These are phyloP conservation scores for Entophlyctis luteolus DNA, from an alignment of 192 early-diverging fungal species.

Conservation along the genomic window DNA sequence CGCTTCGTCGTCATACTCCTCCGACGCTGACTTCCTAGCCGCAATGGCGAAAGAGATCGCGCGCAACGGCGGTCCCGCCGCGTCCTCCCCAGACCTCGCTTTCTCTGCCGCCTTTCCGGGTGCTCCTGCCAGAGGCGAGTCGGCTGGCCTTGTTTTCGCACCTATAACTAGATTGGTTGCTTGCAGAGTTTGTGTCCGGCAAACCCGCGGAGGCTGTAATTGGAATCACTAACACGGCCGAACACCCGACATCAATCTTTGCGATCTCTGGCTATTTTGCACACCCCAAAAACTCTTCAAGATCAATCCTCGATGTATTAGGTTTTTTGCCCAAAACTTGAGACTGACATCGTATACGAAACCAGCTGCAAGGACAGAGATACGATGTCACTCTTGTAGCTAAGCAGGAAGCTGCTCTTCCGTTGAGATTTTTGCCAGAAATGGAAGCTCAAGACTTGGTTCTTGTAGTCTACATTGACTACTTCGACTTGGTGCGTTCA, in stretches of 20 bases:
- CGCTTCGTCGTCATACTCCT: not conserved
- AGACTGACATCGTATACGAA: not conserved
- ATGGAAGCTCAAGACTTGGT: conserved; percentile 29
- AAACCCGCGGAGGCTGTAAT: conserved; percentile 16
- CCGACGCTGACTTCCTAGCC: conserved; percentile 13
- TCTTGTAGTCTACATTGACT: conserved; percentile 28
- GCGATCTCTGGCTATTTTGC: conserved; percentile 22
- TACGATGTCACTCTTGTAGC: conserved; percentile 20
- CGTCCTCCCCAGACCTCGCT: not conserved
- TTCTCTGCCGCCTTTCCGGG: conserved; percentile 14
- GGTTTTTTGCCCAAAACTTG: not conserved
- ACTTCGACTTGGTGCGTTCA: conserved; percentile 20
- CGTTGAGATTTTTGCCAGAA: conserved; percentile 23
- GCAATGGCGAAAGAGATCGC: conserved; percentile 15
- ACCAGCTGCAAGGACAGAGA: conserved; percentile 11
- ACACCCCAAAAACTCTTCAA: conserved; percentile 11
- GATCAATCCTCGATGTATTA: conserved; percentile 13
- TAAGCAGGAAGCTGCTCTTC: conserved; percentile 19
- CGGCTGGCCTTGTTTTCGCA: too few species aligned
- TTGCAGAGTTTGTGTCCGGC: conserved; percentile 11
- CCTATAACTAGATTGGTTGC: not conserved
- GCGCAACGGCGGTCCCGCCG: not conserved
- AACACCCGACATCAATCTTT: conserved; percentile 3
- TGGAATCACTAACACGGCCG: conserved; percentile 12
- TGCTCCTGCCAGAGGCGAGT: too few species aligned